Evolutionary conservation across 352 stramenopile species (phyloP).

Genomic region (Blastocystis sp.): DNA sequence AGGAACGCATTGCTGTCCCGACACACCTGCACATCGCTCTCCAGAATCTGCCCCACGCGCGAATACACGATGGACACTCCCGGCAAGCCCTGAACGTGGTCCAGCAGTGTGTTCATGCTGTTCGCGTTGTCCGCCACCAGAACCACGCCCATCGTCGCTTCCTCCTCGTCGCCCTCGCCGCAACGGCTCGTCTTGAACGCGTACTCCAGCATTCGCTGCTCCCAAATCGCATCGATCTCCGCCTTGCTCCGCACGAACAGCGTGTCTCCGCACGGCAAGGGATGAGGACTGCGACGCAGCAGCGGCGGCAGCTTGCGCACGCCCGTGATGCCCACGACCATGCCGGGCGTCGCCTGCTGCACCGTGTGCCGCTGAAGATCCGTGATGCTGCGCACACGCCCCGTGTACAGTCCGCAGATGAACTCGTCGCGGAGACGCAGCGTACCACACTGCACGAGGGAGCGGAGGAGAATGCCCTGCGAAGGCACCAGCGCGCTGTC

Average conservation of each 20-base stretch:
- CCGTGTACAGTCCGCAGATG: slow-evolving; percentile 52
- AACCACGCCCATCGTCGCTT: not conserved
- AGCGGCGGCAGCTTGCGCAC: slow-evolving; percentile 2
- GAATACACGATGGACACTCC: slow-evolving; percentile 1
- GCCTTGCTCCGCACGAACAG: slow-evolving; percentile 36
- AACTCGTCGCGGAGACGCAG: slow-evolving; percentile 26
- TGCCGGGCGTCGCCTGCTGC: slow-evolving; percentile 19
- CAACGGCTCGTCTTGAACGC: not conserved
- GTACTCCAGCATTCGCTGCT: slow-evolving; percentile 51
- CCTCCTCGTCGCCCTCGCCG: slow-evolving; percentile 20
- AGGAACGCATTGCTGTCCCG: not conserved
- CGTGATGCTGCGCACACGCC: slow-evolving; percentile 20
- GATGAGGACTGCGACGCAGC: not conserved
- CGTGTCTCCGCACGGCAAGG: slow-evolving; percentile 30
- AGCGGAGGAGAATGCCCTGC: slow-evolving; percentile 48
- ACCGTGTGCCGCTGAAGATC: slow-evolving; percentile 8
- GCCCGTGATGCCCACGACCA: slow-evolving; percentile 39
- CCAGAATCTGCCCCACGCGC: slow-evolving; percentile 56
- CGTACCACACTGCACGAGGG: slow-evolving; percentile 30
- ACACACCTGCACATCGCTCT: slow-evolving; percentile 20
- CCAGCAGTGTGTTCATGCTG: slow-evolving; percentile 38
- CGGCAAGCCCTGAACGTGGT: not conserved
- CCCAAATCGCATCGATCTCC: slow-evolving; percentile 65
- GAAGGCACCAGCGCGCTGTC: slow-evolving; percentile 60
- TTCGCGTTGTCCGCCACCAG: slow-evolving; percentile 63